phyloP scores from a whole-genome alignment of 2,329 filamentous ascomycete species.

The Pseudocercospora vitis region DNA sequence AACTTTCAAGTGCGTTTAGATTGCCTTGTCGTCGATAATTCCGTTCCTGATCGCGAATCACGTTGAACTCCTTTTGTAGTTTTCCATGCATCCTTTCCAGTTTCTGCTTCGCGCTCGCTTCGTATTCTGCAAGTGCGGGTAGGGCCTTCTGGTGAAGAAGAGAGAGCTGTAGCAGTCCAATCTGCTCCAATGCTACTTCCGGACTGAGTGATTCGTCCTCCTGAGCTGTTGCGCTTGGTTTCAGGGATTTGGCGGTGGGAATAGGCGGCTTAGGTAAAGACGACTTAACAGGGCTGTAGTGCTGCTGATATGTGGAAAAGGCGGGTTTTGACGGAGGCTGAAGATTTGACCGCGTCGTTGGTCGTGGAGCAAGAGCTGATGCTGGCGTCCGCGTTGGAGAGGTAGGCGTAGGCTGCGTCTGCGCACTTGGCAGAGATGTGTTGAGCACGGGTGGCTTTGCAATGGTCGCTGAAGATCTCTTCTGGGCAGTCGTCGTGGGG shows the following conservation, averaged over 20 bases:
- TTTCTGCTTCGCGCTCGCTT: slow-evolving; percentile 53
- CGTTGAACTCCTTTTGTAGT: slow-evolving; percentile 37
- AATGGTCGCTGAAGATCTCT: slow-evolving; percentile 26
- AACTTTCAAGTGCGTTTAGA: slow-evolving; percentile 53
- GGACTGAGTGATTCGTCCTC: slow-evolving; percentile 37
- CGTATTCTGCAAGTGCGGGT: slow-evolving; percentile 53
- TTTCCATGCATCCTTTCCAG: slow-evolving; percentile 32
- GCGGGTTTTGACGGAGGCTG: slow-evolving; percentile 46
- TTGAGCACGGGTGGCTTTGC: slow-evolving; percentile 24
- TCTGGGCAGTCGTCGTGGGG: slow-evolving; percentile 21
- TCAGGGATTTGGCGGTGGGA: slow-evolving; percentile 57
- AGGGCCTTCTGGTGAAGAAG: slow-evolving; percentile 60
- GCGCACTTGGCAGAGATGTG: slow-evolving; percentile 14
- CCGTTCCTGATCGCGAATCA: slow-evolving; percentile 34
- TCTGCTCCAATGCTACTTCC: slow-evolving; percentile 47
- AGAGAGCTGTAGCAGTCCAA: slow-evolving; percentile 65
- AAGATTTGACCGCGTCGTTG: slow-evolving; percentile 37
- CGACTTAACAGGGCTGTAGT: slow-evolving; percentile 65
- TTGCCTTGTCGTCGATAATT: slow-evolving; percentile 51
- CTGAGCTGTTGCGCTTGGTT: slow-evolving; percentile 46
- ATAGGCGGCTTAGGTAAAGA: slow-evolving; percentile 62
- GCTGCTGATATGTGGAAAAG: slow-evolving; percentile 65
- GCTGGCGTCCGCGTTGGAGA: slow-evolving; percentile 20
- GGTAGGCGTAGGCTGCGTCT: slow-evolving; percentile 19
- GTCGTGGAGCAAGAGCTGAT: slow-evolving; percentile 20